Percentiles rank a stretch among this genome's conserved stretches.
Evolutionary conservation across 495 filamentous ascomycete genomes (phyloP).

Genomic region (Aspergillus baeticus): DNA sequence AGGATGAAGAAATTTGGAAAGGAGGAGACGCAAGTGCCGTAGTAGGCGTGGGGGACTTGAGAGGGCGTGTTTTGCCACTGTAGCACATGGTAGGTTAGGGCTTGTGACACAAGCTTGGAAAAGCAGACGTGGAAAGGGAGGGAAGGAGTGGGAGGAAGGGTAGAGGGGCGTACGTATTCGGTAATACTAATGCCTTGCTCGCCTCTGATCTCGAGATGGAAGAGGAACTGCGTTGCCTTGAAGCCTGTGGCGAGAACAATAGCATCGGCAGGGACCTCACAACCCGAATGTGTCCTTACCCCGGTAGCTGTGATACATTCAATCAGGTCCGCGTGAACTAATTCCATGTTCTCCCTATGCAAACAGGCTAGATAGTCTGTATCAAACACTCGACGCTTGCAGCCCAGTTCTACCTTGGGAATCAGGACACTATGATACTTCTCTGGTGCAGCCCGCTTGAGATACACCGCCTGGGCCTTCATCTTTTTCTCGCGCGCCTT

Average conservation of each 20-base stretch:
- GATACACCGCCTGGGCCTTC: constrained; percentile 33
- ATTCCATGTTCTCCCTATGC: constrained; percentile 42
- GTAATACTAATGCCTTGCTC: constrained; percentile 43
- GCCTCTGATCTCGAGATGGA: constrained; percentile 32
- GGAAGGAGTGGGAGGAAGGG: no score
- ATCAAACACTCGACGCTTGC: constrained; percentile 53
- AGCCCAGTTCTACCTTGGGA: constrained; percentile 53
- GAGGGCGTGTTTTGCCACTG: constrained; percentile 37
- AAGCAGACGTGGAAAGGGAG: no score
- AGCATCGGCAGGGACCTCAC: constrained; percentile 42
- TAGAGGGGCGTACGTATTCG: constrained; percentile 24
- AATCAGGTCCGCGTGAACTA: constrained; percentile 45
- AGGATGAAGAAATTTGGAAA: constrained; percentile 61
- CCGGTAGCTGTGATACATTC: constrained; percentile 21
- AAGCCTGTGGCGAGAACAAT: constrained; percentile 48
- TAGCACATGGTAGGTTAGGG: neutral
- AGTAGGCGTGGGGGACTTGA: constrained; percentile 50
- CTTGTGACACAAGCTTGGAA: neutral
- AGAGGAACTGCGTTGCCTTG: constrained; percentile 16
- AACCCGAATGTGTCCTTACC: constrained; percentile 22
- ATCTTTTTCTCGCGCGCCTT: constrained; percentile 31
- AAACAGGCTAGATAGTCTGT: constrained; percentile 46
- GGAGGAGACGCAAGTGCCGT: constrained; percentile 49
- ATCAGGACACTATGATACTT: constrained; percentile 56
- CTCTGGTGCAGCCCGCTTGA: constrained; percentile 44